Evolutionary conservation across 2,329 filamentous ascomycete genomes (phyloP).

Genomic region (Rasamsonia emersonii): DNA sequence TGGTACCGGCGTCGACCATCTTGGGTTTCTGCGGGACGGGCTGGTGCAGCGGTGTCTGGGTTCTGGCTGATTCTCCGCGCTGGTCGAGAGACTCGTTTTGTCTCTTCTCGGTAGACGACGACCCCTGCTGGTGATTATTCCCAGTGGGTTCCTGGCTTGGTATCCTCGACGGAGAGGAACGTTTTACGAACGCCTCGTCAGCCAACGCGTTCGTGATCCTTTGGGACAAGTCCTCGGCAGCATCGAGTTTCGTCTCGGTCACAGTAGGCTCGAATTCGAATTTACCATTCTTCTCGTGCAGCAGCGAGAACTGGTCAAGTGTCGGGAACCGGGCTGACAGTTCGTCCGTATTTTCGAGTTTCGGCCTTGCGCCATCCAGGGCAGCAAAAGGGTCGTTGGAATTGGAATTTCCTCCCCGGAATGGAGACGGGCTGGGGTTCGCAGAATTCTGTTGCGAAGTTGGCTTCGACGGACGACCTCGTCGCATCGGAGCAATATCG

Average conservation of each 20-base stretch:
- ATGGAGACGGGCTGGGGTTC: constrained; percentile 60
- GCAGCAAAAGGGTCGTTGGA: constrained; percentile 82
- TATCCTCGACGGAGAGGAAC: constrained; percentile 19
- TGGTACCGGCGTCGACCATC: constrained; percentile 68
- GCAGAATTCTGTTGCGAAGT: constrained; percentile 38
- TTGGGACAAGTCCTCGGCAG: constrained; percentile 50
- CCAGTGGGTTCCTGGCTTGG: constrained; percentile 21
- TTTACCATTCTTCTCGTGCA: constrained; percentile 74
- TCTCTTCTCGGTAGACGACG: constrained; percentile 15
- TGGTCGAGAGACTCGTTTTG: constrained; percentile 16
- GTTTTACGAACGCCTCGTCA: constrained; percentile 69
- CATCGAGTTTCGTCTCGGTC: constrained; percentile 30
- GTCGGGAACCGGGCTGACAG: constrained; percentile 79
- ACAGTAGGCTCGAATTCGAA: constrained; percentile 67
- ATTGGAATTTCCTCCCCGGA: constrained; percentile 45
- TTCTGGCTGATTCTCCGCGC: constrained; percentile 17
- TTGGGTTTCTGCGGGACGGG: constrained; percentile 38
- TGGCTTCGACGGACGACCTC: constrained; percentile 61
- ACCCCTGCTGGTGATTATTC: constrained; percentile 16
- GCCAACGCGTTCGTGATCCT: constrained; percentile 67
- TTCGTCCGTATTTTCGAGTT: constrained; percentile 59
- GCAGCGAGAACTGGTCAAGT: constrained; percentile 81
- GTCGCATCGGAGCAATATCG: constrained; percentile 87
- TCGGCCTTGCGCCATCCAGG: constrained; percentile 59
- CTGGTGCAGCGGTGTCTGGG: constrained; percentile 28